Evolutionary conservation across 176 grass and related monocot species (phyloP), one percentile per base, ranked within the genome.

Genomic region (Carex scoparia): DNA sequence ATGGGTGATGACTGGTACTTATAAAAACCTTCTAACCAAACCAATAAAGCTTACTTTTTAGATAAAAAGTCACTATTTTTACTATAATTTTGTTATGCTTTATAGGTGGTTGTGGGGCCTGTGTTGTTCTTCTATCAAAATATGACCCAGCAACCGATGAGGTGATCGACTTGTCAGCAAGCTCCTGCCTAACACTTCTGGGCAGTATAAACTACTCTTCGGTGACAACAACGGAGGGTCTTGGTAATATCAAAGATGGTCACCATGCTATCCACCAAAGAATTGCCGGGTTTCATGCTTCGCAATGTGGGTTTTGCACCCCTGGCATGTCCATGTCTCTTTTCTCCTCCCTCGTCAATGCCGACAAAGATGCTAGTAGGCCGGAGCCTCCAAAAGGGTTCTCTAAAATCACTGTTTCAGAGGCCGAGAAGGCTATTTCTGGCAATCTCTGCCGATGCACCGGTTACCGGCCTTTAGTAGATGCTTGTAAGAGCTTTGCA

Each of bases 241-340:
- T 93, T 1, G 94, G 94, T 35, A 93, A 91, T 56, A 74, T 27
- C n/a, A 44, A 38, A 53, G 59, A 86, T 90, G 94, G 91, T 16
- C 86, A 91, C 32, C 94, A 97, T 68, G 81, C 94, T 54, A 89
- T 97, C 58, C 94, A 97, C 18, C 42, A 91, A 67, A 93, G 91
- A 66, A 87, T 97, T 81, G 87, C 91, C 3, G 87, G 91, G 7
- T 97, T 97, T 83, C 94, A 97, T 90, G 94, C 91, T 2, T 97
- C 94, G 10, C 94, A 93, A 10, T 97, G 94, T 68, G 94, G 94
- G 4, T 97, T 97, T 65, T 97, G 94, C 84, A 93, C 94, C 35
- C 91, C 94, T 44, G 94, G 91, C 61, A 97, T 97, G 94, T 97
- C 91, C 81, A 97, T 97, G 91, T 96, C 94, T 42, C 90, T 93